Evolutionary conservation across 352 stramenopile genomes (phyloP), one percentile per base, ranked within the genome.

Genomic region (Pythium diclinum): DNA sequence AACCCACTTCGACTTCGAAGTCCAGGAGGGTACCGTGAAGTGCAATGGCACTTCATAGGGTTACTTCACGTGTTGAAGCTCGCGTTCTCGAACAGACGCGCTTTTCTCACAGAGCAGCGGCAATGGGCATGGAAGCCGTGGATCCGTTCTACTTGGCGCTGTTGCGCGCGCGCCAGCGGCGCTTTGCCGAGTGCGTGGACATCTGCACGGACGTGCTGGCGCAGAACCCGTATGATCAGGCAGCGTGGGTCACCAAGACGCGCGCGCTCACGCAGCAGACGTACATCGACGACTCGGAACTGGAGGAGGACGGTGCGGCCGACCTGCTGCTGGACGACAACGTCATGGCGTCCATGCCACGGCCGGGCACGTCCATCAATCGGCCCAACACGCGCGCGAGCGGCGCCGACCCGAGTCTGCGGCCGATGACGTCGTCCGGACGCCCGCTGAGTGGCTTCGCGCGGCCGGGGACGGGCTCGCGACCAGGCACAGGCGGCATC

Each of bases 261-360:
- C 84, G 89, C 54, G 89, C 89, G 25, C 69, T 98, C 56, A 97
- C 88, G 3, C 79, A 85, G 65, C 75, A 96, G 65, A 93, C 87
- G 60, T 97, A 81, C 74, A 82, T 98, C 36, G 92, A 98, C 73
- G 92, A 98, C 72, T 96, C 89, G 53, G 91, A 97, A 65, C 81
- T 97, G 52, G 89, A 97, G 62, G 91, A 97, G 44, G 83, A 97
- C 68, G 91, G 91, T 59, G 86, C 92, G 1, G 90, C 88, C 0
- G 92, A 98, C 49, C 58, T 97, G 56, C 76, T 98, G n/a, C 78
- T 98, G 72, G 92, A 98, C 65, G 92, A 97, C 68, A 96, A 97
- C 71, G 91, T 88, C 60, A 92, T 95, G 60, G 89, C 91, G 11
- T 76, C 86, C 10, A 87, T 96, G 75, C 91, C 92, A 13, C 79